Percentiles rank a stretch among this genome's conserved stretches.
Conservation (phyloP, 2,329 filamentous ascomycete genomes). For the Zymoseptoria brevis region DNA sequence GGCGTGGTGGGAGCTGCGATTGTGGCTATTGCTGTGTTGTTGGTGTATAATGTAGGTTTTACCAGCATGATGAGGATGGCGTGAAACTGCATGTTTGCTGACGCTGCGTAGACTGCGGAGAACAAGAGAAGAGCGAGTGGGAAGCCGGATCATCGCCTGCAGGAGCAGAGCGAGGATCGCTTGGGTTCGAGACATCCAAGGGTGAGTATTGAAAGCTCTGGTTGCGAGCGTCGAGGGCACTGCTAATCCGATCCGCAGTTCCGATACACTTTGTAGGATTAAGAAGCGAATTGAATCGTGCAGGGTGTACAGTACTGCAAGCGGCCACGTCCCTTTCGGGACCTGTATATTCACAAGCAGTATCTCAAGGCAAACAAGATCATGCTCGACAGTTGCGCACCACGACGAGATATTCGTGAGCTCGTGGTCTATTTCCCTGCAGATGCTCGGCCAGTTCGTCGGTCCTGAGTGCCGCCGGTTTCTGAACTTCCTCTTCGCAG, state of each 20-base stretch:
- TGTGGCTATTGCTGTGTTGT: conserved; percentile 17
- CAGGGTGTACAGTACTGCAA: not conserved
- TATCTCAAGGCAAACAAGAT: not conserved
- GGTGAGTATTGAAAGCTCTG: conserved; percentile 28
- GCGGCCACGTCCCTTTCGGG: not conserved
- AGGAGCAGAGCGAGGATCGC: conserved; percentile 23
- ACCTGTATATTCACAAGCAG: not conserved
- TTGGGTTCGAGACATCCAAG: conserved; percentile 37
- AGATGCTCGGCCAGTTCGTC: too few relatives aligned
- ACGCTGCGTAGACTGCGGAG: not conserved
- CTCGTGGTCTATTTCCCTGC: too few relatives aligned
- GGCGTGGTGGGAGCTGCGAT: conserved; percentile 31
- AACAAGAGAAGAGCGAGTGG: conserved; percentile 2
- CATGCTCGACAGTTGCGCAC: not conserved
- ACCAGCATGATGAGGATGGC: too few relatives aligned
- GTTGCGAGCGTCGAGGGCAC: not conserved
- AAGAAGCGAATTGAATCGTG: not conserved
- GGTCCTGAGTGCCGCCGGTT: too few relatives aligned
- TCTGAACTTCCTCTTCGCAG: too few relatives aligned
- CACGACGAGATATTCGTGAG: not conserved
- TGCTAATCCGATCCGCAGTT: not conserved
- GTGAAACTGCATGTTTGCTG: not conserved
- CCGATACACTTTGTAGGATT: not conserved
- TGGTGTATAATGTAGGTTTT: conserved; percentile 1
- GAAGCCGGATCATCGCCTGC: conserved; percentile 27